Evolutionary conservation across 176 grass and related monocot genomes (phyloP).

Genomic region (Rhipidocladum racemiflorum): DNA sequence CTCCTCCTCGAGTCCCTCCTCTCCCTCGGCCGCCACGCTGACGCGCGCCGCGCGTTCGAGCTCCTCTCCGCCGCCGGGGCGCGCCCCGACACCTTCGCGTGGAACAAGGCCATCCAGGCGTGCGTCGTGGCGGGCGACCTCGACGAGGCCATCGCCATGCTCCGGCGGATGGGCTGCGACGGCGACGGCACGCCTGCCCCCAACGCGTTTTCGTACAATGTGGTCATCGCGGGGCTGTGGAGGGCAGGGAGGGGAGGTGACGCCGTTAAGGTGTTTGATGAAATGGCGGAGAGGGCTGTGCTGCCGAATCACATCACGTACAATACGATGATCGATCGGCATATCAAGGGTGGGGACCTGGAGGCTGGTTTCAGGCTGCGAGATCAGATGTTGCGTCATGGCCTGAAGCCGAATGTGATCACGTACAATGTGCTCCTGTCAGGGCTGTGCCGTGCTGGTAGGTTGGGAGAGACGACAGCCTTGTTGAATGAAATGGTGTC

Average conservation of each 20-base stretch:
- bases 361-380: conserved; percentile 43
- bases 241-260: conserved; percentile 18
- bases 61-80: conserved; percentile 31
- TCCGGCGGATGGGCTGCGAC: conserved; percentile 38
- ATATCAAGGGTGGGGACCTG: conserved; percentile 41
- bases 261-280: conserved; percentile 51
- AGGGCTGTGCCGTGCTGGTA: conserved; percentile 45
- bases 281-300: conserved; percentile 43
- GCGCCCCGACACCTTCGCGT: conserved; percentile 41
- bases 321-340: conserved; percentile 64
- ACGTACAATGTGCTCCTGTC: conserved; percentile 59
- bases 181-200: conserved; percentile 13
- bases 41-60: conserved; percentile 41
- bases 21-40: conserved; percentile 31
- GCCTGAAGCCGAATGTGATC: conserved; percentile 42
- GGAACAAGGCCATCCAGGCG: conserved; percentile 56
- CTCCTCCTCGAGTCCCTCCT: conserved; percentile 55
- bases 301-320: conserved; percentile 40
- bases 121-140: conserved; percentile 39
- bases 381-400: conserved; percentile 34
- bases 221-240: conserved; percentile 44
- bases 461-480: conserved; percentile 26
- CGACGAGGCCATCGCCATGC: conserved; percentile 38
- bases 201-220: conserved; percentile 62
- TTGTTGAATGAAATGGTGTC: conserved; percentile 58